Base-by-base conservation (phyloP, 2,329 filamentous ascomycete genomes). In the Myriosclerotinia duriaeana region DNA sequence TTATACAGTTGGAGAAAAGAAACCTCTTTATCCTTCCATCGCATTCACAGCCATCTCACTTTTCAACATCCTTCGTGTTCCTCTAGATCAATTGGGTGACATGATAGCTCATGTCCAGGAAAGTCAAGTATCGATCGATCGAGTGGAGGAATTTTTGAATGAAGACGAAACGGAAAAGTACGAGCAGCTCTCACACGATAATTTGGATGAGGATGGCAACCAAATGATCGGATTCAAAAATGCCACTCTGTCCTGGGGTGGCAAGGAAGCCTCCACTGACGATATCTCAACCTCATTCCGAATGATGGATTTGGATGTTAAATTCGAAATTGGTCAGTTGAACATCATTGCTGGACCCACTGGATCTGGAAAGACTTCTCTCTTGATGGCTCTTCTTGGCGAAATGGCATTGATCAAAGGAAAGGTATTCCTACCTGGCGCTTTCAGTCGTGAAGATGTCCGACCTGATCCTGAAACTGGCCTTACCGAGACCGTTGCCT, bases 21-120 rank as follows among this genome's bases (percentile, higher is more conserved):
- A 96, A 80, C 90, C 90, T 26, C 81, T 99, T 65, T 89, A 95
- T 63, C 94, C 95, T 0, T 98, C 95, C 0, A 84, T 98, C 69
- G 95, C 95, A 4, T 99, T 99, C 78, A 97, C 95, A 2, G 93
- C 95, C 48, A 88, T 99, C 64, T 98, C 95, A 0, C 88, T 99
- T 70, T 99, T 99, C 78, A 93, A 93, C 76, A 87, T 99, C 52
- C 87, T 99, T 17, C 89, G 95, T 58, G 91, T 97, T 64, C 95
- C 95, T 5, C 82, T 99, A 55, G 95, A 99, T 77, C 94, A 98
- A 79, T 84, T 99, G 64, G 95, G 95, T 61, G 95, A 99, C 78
- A 99, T 99, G 95, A 90, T 98, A 75, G 95, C 95, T 14, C 95
- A 98, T 79, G 93, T 99, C 5, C 93, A 97, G 79, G 95, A 99